Conservation (phyloP, 2,329 filamentous ascomycete species). For the Akanthomyces uredinophilus region DNA sequence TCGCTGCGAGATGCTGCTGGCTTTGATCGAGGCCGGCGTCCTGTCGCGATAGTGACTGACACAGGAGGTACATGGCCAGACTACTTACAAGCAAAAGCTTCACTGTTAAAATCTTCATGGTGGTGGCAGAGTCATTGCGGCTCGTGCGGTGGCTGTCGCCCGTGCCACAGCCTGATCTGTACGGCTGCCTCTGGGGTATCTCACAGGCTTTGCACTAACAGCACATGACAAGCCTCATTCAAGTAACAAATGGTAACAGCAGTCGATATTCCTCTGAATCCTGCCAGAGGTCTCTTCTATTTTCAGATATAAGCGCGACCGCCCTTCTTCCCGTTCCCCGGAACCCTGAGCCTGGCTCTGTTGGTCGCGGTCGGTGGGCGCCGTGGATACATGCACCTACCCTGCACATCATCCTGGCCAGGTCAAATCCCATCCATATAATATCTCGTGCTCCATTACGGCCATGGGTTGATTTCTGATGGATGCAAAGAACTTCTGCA, state of each 20-base stretch:
- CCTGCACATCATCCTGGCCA: neutral
- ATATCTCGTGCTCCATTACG: neutral
- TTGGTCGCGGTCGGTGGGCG: neutral
- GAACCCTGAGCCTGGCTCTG: neutral
- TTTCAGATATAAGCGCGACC: constrained; percentile 12
- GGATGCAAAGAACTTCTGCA: neutral
- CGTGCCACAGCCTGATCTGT: neutral
- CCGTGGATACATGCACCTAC: neutral
- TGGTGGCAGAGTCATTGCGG: neutral
- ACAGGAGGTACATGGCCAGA: neutral
- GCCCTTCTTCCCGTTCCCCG: neutral
- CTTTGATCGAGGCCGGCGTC: neutral
- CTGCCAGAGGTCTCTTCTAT: neutral
- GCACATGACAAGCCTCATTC: neutral
- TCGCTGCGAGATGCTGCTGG: neutral
- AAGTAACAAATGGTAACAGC: neutral
- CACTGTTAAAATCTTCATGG: neutral
- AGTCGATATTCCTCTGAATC: neutral
- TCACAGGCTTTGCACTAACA: neutral
- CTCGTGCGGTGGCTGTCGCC: neutral
- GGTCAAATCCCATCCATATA: neutral
- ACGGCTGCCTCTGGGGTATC: neutral
- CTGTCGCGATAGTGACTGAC: neutral
- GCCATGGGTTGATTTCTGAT: too few species aligned
- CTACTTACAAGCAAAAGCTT: neutral